Base-by-base conservation (phyloP, 1,139 yeast genomes). In the Magnusiomyces suaveolens region DNA sequence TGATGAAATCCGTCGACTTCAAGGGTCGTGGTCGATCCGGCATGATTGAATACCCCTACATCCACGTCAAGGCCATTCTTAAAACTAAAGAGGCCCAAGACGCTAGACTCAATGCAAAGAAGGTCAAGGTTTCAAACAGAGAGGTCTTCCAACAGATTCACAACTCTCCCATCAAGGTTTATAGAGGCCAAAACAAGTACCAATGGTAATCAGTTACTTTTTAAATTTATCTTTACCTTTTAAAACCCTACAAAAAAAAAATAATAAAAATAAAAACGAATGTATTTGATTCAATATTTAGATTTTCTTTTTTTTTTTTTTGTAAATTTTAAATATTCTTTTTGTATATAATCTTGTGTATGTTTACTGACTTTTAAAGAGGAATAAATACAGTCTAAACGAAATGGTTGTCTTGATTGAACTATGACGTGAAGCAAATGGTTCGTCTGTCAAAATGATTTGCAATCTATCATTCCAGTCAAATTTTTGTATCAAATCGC, bases 11-110 rank as follows among this genome's bases (percentile, higher is more conserved):
- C 68, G 70, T 83, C n/a, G 96, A 90, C 62, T 77, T 79, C 65
- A 89, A 88, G 73, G 96, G 94, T 59, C 83, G 97, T 74, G 97
- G 97, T 60, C 81, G 96, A 69, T 76, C 80, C 43, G 97, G 97
- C 66, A 72, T 86, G 53, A 79, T 87, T 53, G 78, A 77, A 46
- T 95, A 87, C 67, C 82, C 85, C 60, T 84, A 79, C 68, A 80
- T 88, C 55, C 96, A 92, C 68, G 81, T 90, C 51, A 82, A 85
- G 71, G 88, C 87, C 53, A 76, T 90, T 58, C 75, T 90, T 60
- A 84, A 82, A 68, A 77, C 86, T 6, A 68, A 80, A 58, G 78
- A 74, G 23, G 82, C 82, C 77, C 61, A 62, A 39, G 90, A 85
- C 64, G 70, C 72, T 56, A 69, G 74, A 52, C 71, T 75, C 58